Evolutionary conservation across 306 rosid species (phyloP).

Genomic region (Glycine latifolia): DNA sequence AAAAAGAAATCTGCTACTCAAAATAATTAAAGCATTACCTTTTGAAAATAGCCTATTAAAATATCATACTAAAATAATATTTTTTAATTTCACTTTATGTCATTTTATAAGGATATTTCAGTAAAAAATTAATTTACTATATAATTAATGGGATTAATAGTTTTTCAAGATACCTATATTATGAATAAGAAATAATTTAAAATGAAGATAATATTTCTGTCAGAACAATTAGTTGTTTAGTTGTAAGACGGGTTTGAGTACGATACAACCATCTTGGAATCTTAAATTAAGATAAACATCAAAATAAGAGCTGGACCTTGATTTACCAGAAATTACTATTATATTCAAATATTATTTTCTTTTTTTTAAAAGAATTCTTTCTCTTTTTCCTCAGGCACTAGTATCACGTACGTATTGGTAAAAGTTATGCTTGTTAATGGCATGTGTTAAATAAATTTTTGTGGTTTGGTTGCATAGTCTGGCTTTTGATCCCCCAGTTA

Average conservation of each 20-base stretch:
- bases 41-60: neutral
- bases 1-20: too few relatives aligned
- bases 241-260: conserved; percentile 28
- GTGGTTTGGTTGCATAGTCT: neutral
- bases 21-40: too few relatives aligned
- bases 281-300: conserved; percentile 46
- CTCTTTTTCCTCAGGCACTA: conserved; percentile 42
- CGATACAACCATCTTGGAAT: conserved; percentile 48
- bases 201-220: neutral
- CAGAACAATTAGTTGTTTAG: conserved; percentile 36
- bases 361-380: conserved; percentile 27
- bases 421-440: neutral
- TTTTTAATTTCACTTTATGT: neutral
- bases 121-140: neutral
- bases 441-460: neutral
- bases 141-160: neutral
- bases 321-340: conserved; percentile 30
- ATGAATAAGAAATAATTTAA: neutral
- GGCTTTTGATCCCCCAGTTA: too few relatives aligned
- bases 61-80: neutral
- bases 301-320: conserved; percentile 45
- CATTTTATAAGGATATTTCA: neutral
- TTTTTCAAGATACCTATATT: neutral
- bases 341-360: conserved; percentile 33
- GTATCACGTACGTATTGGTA: neutral